phyloP scores from a whole-genome alignment of 495 filamentous ascomycete species.

The Neurospora sublineolata region DNA sequence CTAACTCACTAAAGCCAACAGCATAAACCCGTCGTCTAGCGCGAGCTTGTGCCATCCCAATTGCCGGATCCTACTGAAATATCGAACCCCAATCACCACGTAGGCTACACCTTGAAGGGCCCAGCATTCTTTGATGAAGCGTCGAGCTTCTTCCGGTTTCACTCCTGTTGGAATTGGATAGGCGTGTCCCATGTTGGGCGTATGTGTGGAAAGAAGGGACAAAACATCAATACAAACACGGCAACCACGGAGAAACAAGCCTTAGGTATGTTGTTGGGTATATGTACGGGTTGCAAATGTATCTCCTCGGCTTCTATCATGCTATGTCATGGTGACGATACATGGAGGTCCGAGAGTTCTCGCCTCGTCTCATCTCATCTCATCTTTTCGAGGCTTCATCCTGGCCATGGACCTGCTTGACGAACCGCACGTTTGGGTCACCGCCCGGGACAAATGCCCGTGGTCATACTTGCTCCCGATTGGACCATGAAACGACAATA shows the following conservation, averaged over 20 bases:
- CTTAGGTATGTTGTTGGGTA: not conserved
- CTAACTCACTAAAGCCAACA: conserved; percentile 36
- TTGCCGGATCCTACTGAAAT: conserved; percentile 12
- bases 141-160: not conserved
- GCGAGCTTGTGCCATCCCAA: conserved; percentile 17
- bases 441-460: not conserved
- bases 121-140: conserved; percentile 23
- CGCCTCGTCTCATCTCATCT: not conserved
- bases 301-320: not conserved
- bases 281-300: not conserved
- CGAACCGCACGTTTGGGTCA: not conserved
- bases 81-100: conserved; percentile 15
- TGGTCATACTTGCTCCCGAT: not conserved
- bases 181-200: not conserved
- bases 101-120: conserved; percentile 19
- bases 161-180: not conserved
- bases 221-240: not conserved
- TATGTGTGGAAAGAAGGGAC: not conserved
- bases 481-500: not conserved
- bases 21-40: conserved; percentile 44
- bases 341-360: not conserved
- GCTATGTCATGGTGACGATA: not conserved
- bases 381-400: not conserved
- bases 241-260: not conserved
- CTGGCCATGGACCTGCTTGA: not conserved